phyloP scores from a whole-genome alignment of 1,139 yeast genomes.

The Suhomyces panamericanus region DNA sequence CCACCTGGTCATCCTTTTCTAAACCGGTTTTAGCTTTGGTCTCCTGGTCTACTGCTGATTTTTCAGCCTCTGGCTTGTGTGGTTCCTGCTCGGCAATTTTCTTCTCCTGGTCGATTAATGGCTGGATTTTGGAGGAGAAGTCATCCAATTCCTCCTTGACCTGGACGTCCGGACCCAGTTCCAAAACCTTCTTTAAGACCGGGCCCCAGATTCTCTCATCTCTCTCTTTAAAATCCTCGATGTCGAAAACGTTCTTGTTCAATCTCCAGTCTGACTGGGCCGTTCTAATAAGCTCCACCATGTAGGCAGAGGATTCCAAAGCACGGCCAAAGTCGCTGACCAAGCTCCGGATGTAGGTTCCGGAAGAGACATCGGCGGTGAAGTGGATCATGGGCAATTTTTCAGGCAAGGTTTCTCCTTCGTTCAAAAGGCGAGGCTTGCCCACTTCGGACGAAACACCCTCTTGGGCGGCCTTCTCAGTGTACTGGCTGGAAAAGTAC shows the following conservation, averaged over 20 bases:
- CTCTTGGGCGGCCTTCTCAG: constrained; percentile 40
- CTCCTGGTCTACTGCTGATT: constrained; percentile 2
- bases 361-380: constrained; percentile 82
- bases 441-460: constrained; percentile 20
- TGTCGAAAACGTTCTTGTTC: constrained; percentile 64
- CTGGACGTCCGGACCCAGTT: constrained; percentile 32
- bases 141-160: constrained; percentile 26
- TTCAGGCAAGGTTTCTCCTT: constrained; percentile 30
- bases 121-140: constrained; percentile 8
- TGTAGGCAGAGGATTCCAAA: constrained; percentile 78
- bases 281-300: constrained; percentile 77
- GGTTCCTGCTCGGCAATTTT: constrained; percentile 5
- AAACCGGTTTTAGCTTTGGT: background rate
- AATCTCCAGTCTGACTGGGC: constrained; percentile 85
- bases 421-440: constrained; percentile 27
- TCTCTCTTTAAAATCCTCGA: constrained; percentile 61
- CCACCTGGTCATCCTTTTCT: background rate
- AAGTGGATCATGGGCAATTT: constrained; percentile 67
- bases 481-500: constrained; percentile 56
- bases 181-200: constrained; percentile 54
- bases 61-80: constrained; percentile 4
- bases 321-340: constrained; percentile 88
- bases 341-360: constrained; percentile 90
- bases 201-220: constrained; percentile 68
- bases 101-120: constrained; percentile 17